Evolutionary conservation across 345 rosid genomes (phyloP), one percentile per base, ranked within the genome.

Genomic region (Cardamine chenopodiifolia): DNA sequence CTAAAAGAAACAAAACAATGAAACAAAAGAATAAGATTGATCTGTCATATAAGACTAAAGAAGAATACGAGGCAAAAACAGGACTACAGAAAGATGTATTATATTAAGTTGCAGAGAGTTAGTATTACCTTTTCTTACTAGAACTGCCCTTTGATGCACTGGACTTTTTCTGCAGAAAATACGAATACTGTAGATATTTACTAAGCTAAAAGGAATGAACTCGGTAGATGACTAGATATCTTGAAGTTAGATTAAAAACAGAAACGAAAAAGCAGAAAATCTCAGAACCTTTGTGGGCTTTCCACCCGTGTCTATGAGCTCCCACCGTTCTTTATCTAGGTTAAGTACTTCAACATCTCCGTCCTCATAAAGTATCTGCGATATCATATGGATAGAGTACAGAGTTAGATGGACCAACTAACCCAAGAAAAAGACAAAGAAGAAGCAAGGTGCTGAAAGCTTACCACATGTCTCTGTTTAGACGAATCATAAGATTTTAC

Each of bases 301-400:
- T 73, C 79, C 85, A 67, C 86, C 85, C 17, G 68, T 77, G 84
- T 90, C 86, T 68, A 83, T 66, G 13, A 88, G 86, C 81, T 95
- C 92, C 99, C 99, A 95, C 47, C 89, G 88, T 78, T 95, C 97
- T 83, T 84, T 95, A 37, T 89, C 88, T 26, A 95, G 82, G 71
- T 85, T 81, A 32, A 95, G 96, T 60, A 95, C 94, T 82, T 95
- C 98, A 58, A 95, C 86, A 84, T 92, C 99, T 74, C 96, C 97
- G 77, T 95, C 99, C 53, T 95, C 90, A 42, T 95, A 95, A 54
- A 92, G 84, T 71, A 92, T 82, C 98, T 95, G 79, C 37, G 20
- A 75, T 53, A 65, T 35, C 50, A 74, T 57, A 70, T 10, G 48
- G 64, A 62, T 9, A 26, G 39, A 34, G 32, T 59, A 66, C 23